Conservation (phyloP, 2,329 filamentous ascomycete species). For the Periconia macrospinosa region DNA sequence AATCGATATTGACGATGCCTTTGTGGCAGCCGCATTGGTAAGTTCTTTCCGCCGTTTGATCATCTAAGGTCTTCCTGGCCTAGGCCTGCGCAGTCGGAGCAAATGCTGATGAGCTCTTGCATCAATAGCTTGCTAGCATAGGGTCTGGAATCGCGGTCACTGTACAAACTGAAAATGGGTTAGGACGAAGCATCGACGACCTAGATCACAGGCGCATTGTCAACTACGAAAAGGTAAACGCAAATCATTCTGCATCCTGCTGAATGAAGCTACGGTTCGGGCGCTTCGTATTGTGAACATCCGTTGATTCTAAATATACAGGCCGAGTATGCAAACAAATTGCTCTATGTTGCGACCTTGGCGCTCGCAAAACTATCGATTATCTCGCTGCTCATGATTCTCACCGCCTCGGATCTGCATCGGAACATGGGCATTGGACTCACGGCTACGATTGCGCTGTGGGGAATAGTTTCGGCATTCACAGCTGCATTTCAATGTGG, state of each 20-base stretch:
- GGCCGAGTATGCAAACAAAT: slow-evolving; percentile 39
- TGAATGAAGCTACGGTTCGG: background rate
- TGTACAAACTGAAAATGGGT: slow-evolving; percentile 33
- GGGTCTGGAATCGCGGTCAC: slow-evolving; percentile 36
- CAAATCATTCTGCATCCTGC: background rate
- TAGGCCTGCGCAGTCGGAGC: background rate
- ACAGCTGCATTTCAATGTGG: slow-evolving; percentile 37
- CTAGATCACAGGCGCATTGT: slow-evolving; percentile 22
- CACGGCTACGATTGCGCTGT: slow-evolving; percentile 31
- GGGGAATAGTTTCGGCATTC: slow-evolving; percentile 31
- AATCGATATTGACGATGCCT: slow-evolving; percentile 38
- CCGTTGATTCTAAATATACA: slow-evolving; percentile 9
- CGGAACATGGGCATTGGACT: slow-evolving; percentile 28
- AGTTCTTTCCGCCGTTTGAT: background rate
- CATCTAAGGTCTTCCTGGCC: no score
- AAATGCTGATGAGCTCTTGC: slow-evolving; percentile 9
- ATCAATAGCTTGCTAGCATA: slow-evolving; percentile 29
- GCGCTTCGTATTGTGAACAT: background rate
- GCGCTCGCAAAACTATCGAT: slow-evolving; percentile 39
- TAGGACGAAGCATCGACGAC: slow-evolving; percentile 27
- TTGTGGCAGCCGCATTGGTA: slow-evolving; percentile 38
- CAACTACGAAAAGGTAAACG: slow-evolving; percentile 34
- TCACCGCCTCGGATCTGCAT: slow-evolving; percentile 34
- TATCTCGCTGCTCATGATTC: slow-evolving; percentile 38
- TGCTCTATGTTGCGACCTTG: slow-evolving; percentile 38